A percentile compares a stretch with the other conserved stretches of the same genome.
These are phyloP conservation scores for Drosera spatulata DNA, from an alignment of 179 eudicot genomes.

Conservation along the genomic window DNA sequence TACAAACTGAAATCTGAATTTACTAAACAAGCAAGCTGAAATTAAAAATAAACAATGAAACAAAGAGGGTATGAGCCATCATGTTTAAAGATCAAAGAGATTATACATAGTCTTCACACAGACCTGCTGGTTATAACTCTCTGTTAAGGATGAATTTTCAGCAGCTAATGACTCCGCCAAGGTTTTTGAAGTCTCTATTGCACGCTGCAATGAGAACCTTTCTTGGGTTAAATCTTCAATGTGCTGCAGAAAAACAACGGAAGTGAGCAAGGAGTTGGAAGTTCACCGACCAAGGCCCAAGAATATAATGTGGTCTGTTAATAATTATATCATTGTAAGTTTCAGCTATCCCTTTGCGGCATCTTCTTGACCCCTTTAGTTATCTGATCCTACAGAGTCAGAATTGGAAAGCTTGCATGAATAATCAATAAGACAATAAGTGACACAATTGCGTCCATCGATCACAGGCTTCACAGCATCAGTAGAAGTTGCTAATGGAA, in stretches of 20 bases:
- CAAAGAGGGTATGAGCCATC: background rate
- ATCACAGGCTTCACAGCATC: no score
- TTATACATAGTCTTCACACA: conserved; percentile 6
- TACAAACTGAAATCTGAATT: no score
- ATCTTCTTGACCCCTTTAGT: no score
- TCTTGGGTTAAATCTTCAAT: conserved; percentile 98
- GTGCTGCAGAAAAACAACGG: conserved; percentile 42
- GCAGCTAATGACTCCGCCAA: conserved; percentile 85
- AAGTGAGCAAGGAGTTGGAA: background rate
- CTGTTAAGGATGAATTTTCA: conserved; percentile 87
- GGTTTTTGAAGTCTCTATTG: conserved; percentile 78
- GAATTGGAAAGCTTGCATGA: no score
- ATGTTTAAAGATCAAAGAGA: background rate
- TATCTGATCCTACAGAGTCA: no score
- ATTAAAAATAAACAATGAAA: background rate
- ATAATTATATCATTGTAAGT: no score
- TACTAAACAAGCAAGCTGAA: background rate
- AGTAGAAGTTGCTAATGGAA: no score
- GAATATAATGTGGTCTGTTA: no score
- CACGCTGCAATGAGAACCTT: conserved; percentile 89
- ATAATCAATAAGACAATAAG: no score
- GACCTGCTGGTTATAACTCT: conserved; percentile 96
- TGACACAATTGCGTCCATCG: no score
- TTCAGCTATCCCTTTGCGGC: no score
- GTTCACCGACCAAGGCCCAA: background rate